Conservation (phyloP, 805 yeast genomes). For the Priceomyces melissophilus region DNA sequence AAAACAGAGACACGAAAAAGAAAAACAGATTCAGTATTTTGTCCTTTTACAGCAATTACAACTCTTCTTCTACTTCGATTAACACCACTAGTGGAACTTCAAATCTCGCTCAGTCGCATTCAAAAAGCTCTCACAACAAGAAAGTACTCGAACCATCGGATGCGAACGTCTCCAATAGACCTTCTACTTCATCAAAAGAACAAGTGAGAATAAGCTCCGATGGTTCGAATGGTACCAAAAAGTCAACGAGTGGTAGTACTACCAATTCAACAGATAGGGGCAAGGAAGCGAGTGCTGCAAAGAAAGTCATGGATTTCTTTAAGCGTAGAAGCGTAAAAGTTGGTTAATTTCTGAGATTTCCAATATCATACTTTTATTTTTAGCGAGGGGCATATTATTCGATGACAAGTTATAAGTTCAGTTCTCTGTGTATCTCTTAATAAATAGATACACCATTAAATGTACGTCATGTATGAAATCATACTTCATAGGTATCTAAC, state of each 20-base stretch:
- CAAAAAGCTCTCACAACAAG: conserved; percentile 10
- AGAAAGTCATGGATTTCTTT: conserved; percentile 74
- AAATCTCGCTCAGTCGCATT: conserved; percentile 4
- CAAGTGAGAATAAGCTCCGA: conserved; percentile 24
- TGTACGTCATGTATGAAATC: no score
- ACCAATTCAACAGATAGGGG: conserved; percentile 25
- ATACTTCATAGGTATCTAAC: no score
- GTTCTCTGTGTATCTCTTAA: no score
- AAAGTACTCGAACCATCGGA: conserved; percentile 35
- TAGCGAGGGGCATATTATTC: no score
- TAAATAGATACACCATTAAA: no score
- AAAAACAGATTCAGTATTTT: conserved; percentile 42
- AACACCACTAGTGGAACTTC: conserved; percentile 2
- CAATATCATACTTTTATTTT: no score
- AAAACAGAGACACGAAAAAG: conserved; percentile 31
- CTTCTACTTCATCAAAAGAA: conserved; percentile 11
- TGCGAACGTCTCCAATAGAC: conserved; percentile 14
- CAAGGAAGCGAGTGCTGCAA: conserved; percentile 71
- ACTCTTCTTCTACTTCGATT: conserved; percentile 16
- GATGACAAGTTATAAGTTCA: no score
- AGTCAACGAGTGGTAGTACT: conserved; percentile 20
- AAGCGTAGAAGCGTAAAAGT: conserved; percentile 53
- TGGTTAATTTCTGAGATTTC: not conserved
- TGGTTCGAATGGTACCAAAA: conserved; percentile 22
- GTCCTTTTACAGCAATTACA: conserved; percentile 39